Conservation (phyloP, 2,329 filamentous ascomycete genomes). For the Stagonosporopsis rhizophila region DNA sequence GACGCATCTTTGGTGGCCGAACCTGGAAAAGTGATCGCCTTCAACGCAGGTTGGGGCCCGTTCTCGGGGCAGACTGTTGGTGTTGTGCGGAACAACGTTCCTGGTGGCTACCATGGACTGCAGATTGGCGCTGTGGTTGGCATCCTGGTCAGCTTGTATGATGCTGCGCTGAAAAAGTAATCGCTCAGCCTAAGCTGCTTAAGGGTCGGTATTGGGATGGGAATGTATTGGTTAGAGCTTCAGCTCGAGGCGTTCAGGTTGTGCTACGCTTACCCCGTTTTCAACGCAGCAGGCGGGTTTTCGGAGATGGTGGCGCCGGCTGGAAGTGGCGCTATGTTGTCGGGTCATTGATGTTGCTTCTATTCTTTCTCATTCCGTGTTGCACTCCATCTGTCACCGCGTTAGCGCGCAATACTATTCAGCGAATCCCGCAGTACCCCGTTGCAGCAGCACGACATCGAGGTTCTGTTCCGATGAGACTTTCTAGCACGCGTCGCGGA, state of each 20-base stretch:
- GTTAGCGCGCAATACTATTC: conserved; percentile 1
- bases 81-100: conserved; percentile 70
- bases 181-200: background rate
- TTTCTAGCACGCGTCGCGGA: background rate
- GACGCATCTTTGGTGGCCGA: conserved; percentile 26
- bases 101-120: conserved; percentile 74
- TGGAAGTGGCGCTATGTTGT: background rate
- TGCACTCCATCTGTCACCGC: background rate
- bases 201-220: background rate
- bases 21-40: conserved; percentile 62
- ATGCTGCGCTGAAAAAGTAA: conserved; percentile 72
- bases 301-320: background rate
- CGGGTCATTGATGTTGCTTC: background rate
- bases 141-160: conserved; percentile 74
- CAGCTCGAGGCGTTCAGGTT: background rate
- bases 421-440: background rate
- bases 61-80: conserved; percentile 66
- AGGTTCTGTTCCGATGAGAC: background rate
- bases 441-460: background rate
- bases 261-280: background rate
- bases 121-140: conserved; percentile 73
- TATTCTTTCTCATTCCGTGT: background rate
- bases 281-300: background rate
- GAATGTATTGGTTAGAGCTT: background rate
- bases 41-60: conserved; percentile 56